phyloP scores from a whole-genome alignment of 768 basidiomycete genomes.

The Suillus decipiens region DNA sequence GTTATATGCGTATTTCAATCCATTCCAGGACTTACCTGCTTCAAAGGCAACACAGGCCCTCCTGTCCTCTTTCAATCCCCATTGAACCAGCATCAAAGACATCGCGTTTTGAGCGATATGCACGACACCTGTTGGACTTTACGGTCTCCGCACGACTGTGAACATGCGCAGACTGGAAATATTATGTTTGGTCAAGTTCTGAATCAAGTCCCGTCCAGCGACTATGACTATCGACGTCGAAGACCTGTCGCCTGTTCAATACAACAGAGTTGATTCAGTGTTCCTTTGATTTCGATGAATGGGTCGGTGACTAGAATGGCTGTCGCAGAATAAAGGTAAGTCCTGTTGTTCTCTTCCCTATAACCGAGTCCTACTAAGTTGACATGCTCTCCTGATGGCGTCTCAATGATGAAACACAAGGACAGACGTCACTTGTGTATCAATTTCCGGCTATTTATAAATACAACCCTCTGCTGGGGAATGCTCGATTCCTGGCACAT shows the following conservation, averaged over 20 bases:
- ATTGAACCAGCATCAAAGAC: neutral
- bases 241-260: neutral
- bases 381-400: neutral
- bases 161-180: neutral
- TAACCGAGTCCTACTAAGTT: neutral
- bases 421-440: conserved; percentile 42
- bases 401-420: neutral
- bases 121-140: neutral
- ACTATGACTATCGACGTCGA: neutral
- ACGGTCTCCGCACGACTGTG: neutral
- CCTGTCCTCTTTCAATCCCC: neutral
- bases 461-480: conserved; percentile 22
- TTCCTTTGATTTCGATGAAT: neutral
- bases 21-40: neutral
- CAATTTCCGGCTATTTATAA: conserved; percentile 12
- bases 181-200: neutral
- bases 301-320: neutral
- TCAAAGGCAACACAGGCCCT: neutral
- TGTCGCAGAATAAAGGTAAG: neutral
- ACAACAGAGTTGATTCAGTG: neutral
- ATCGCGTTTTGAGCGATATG: neutral
- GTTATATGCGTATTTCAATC: neutral
- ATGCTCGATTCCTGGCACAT: conserved; percentile 16
- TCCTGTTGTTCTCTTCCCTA: neutral
- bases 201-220: neutral